Evolutionary conservation across 2,329 filamentous ascomycete species (phyloP).

Genomic region (Sclerotinia trifoliorum): DNA sequence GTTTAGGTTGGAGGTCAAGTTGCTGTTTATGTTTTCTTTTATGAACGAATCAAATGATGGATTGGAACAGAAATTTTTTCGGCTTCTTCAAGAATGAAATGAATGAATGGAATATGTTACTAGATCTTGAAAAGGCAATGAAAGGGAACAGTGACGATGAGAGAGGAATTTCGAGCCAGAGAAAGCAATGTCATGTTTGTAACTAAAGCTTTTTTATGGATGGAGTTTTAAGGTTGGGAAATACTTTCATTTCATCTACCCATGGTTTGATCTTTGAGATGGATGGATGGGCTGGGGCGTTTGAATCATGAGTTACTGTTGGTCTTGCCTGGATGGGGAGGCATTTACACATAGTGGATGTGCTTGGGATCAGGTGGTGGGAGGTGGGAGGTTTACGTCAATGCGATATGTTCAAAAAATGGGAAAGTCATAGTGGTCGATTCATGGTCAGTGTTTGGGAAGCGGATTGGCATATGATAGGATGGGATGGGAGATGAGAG

Average conservation of each 20-base stretch:
- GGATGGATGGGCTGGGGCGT: slow-evolving; percentile 11
- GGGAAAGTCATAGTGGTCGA: slow-evolving; percentile 2
- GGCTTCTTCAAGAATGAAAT: slow-evolving; percentile 6
- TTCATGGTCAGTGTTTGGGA: background rate
- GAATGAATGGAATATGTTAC: slow-evolving; percentile 15
- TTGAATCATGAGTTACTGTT: slow-evolving; percentile 9
- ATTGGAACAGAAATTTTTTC: slow-evolving; percentile 10
- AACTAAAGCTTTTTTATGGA: slow-evolving; percentile 13
- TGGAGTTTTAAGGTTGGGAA: slow-evolving; percentile 14
- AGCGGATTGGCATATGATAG: background rate
- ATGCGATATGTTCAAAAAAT: slow-evolving; percentile 7
- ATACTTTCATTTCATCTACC: slow-evolving; percentile 9
- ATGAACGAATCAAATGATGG: slow-evolving; percentile 16
- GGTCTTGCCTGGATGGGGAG: background rate
- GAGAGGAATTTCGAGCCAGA: slow-evolving; percentile 1
- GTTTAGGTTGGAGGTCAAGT: slow-evolving; percentile 17
- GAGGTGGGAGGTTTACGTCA: background rate
- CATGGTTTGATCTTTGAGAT: slow-evolving; percentile 9
- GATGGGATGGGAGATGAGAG: background rate
- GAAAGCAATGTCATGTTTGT: slow-evolving; percentile 12
- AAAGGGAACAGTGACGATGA: background rate
- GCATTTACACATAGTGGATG: slow-evolving; percentile 14
- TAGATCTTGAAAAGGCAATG: slow-evolving; percentile 15
- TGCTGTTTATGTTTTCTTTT: slow-evolving; percentile 11
- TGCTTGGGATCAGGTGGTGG: background rate